Percentiles rank a stretch among this genome's conserved stretches.
These are phyloP conservation scores for Mycena filopes DNA, from an alignment of 768 basidiomycete species.

Conservation along the genomic window DNA sequence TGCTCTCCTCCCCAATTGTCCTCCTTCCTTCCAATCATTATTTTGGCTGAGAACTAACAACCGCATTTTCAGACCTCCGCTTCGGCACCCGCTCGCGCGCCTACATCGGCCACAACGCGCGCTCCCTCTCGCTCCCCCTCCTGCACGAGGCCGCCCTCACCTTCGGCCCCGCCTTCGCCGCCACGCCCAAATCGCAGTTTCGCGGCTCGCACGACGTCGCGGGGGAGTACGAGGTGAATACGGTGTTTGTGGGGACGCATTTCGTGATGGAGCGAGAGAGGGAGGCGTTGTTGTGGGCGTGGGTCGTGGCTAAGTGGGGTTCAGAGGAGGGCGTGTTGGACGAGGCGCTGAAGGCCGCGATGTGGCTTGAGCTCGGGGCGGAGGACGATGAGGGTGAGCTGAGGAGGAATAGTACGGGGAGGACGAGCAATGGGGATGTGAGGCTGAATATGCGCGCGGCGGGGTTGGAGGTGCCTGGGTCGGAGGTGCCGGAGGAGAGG, in stretches of 20 bases:
- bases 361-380: constrained; percentile 45
- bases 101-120: constrained; percentile 52
- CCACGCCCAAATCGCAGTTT: constrained; percentile 43
- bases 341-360: constrained; percentile 29
- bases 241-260: constrained; percentile 44
- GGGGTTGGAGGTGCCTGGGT: constrained; percentile 24
- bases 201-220: constrained; percentile 40
- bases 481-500: constrained; percentile 18
- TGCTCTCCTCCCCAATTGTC: neutral
- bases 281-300: constrained; percentile 49
- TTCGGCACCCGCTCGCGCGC: constrained; percentile 50
- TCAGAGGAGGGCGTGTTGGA: constrained; percentile 34
- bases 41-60: no score
- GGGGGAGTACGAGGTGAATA: constrained; percentile 44
- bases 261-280: constrained; percentile 47
- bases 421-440: constrained; percentile 21
- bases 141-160: constrained; percentile 45
- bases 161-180: constrained; percentile 41
- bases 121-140: constrained; percentile 45
- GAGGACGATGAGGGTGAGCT: constrained; percentile 29
- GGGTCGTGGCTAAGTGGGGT: constrained; percentile 47
- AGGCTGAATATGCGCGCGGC: constrained; percentile 30
- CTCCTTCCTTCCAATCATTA: no score
- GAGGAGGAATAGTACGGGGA: constrained; percentile 13
- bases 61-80: constrained; percentile 38